Percentiles rank a stretch among this genome's conserved stretches.
Evolutionary conservation across 2,329 filamentous ascomycete species (phyloP).

Genomic region (Calonectria fujianensis): DNA sequence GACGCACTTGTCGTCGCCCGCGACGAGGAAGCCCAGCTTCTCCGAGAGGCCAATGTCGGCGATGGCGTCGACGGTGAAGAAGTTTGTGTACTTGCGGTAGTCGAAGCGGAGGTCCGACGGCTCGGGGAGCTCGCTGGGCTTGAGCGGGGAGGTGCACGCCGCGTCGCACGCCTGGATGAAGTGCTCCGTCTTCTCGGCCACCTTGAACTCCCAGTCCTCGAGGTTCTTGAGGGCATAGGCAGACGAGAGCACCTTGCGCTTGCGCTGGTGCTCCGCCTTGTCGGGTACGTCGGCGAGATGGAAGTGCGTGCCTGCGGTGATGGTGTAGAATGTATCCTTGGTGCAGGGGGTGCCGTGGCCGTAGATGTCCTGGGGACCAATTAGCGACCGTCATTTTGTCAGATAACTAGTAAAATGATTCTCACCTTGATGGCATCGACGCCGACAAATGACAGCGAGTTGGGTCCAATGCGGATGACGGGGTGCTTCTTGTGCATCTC

Average conservation of each 20-base stretch:
- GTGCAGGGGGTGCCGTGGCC: conserved; percentile 69
- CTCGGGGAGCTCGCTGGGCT: conserved; percentile 51
- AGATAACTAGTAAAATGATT: neutral
- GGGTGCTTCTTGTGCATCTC: conserved; percentile 67
- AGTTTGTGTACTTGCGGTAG: conserved; percentile 70
- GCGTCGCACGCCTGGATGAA: conserved; percentile 67
- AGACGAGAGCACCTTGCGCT: conserved; percentile 69
- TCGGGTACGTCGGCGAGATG: conserved; percentile 72
- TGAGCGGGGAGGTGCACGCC: conserved; percentile 62
- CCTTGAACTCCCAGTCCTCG: conserved; percentile 73
- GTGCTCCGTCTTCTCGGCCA: conserved; percentile 69
- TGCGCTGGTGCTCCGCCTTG: conserved; percentile 70
- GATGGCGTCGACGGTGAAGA: conserved; percentile 75
- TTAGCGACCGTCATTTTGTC: neutral
- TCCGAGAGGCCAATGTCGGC: conserved; percentile 73
- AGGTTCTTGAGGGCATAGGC: conserved; percentile 73
- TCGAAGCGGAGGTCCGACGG: conserved; percentile 69
- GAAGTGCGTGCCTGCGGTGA: conserved; percentile 67
- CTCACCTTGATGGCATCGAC: conserved; percentile 48
- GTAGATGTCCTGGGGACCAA: conserved; percentile 57
- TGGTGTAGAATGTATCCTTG: conserved; percentile 68
- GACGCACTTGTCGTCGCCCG: conserved; percentile 66
- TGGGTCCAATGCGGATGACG: conserved; percentile 55
- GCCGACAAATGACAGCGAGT: conserved; percentile 51
- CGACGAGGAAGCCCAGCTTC: conserved; percentile 69